These are phyloP conservation scores for Sonneratia alba DNA, from an alignment of 345 rosid genomes.

Conservation along the genomic window DNA sequence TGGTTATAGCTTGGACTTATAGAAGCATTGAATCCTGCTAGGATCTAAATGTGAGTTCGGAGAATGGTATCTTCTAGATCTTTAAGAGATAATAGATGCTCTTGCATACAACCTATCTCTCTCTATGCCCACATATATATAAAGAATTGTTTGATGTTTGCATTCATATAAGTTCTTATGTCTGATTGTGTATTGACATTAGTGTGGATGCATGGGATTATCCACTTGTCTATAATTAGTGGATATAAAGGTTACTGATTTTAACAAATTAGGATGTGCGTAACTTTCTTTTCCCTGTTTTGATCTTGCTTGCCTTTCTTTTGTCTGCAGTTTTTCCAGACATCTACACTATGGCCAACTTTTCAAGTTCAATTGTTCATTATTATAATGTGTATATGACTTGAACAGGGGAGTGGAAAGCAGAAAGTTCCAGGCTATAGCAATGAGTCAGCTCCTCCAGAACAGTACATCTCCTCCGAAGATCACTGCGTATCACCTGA, in stretches of 20 bases:
- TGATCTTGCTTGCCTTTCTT: background rate
- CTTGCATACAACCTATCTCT: too few species aligned
- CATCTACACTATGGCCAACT: background rate
- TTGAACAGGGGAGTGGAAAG: constrained; percentile 55
- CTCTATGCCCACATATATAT: too few species aligned
- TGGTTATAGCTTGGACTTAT: too few species aligned
- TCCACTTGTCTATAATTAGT: too few species aligned
- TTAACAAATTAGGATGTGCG: background rate
- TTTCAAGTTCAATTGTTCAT: background rate
- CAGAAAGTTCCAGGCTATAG: constrained; percentile 27
- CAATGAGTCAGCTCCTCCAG: constrained; percentile 33
- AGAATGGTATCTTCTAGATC: too few species aligned
- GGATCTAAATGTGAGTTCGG: too few species aligned
- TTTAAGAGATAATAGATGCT: too few species aligned
- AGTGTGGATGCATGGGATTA: too few species aligned
- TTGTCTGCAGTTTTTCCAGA: background rate
- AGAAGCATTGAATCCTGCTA: too few species aligned
- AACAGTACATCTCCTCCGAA: constrained; percentile 35
- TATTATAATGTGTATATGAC: background rate
- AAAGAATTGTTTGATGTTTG: too few species aligned
- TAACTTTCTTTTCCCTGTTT: background rate
- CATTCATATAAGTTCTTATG: background rate
- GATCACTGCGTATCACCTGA: constrained; percentile 31
- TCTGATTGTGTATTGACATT: background rate
- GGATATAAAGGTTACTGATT: background rate